Base-by-base conservation (phyloP, 495 filamentous ascomycete species). In the Neohortaea acidophila region DNA sequence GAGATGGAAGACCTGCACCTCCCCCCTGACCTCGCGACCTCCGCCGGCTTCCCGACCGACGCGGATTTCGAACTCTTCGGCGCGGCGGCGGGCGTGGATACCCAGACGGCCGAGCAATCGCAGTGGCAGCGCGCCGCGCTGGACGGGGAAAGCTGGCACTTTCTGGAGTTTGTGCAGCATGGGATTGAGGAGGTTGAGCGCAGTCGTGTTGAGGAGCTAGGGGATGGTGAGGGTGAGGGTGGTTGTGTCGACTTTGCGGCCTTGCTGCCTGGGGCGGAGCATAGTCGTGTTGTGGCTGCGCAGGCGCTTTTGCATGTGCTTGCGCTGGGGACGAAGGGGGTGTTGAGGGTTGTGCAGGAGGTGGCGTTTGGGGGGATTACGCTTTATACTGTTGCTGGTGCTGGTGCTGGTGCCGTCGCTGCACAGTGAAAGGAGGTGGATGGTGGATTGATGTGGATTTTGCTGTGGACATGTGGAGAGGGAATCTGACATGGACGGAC, bases 301-400 rank as follows among this genome's bases (percentile, higher is more conserved):
- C 79, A 84, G 48, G 82, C 67, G 1, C 66, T 91, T 41, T 70
- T 80, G 56, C 76, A 87, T 57, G 65, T 75, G 10, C 67, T 91
- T 12, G 63, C 69, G 13, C 70, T 87, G 6, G 76, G 70, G 8
- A 83, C 75, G 8, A 80, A 73, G 59, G 66, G 64, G 0, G 50
- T 72, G 35, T 47, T 81, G 27, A 50, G 57, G 21, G 67, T 79
- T 2, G 48, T 60, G 47, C 77, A 81, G 49, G 60, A 67, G 1
- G 60, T 57, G 13, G 45, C 42, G 0, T 63, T 60, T 41, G 64
- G 61, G 18, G 51, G 53, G 17, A 63, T 64, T 25, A 43, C 41
- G 22, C 19, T 63, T 20, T 33, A 38, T 1, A 31, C 20, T 21
- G 21, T 38, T 21, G 33, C 7, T 32, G 31, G n/a, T n/a, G n/a